phyloP scores from a whole-genome alignment of 495 filamentous ascomycete species.

The Penicillium canescens region DNA sequence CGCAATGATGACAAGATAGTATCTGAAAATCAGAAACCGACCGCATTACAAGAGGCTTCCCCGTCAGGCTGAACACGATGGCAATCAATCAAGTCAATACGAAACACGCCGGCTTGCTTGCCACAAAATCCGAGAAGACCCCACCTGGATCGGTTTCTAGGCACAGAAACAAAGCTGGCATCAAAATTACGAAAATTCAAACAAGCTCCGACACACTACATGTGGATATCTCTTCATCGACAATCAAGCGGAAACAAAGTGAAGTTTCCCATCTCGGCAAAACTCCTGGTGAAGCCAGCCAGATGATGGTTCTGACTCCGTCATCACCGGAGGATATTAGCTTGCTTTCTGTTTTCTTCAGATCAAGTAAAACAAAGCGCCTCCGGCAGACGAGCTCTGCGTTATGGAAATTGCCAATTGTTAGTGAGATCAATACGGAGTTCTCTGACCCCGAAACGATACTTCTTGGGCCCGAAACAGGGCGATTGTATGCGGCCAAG shows the following conservation, averaged over 20 bases:
- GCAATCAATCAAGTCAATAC: neutral
- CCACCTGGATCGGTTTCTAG: too few species aligned
- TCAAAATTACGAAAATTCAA: too few species aligned
- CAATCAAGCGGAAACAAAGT: too few species aligned
- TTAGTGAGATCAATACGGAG: neutral
- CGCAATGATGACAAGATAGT: neutral
- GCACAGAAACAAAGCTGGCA: too few species aligned
- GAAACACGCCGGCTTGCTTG: neutral
- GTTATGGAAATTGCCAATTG: conserved; percentile 2
- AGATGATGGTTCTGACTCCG: neutral
- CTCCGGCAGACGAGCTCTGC: neutral
- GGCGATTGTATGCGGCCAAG: too few species aligned
- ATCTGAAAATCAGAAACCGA: neutral
- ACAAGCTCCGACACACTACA: too few species aligned
- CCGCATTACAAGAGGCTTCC: neutral
- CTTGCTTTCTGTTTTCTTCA: conserved; percentile 4
- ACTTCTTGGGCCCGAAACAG: neutral
- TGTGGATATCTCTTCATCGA: too few species aligned
- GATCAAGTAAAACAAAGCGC: conserved; percentile 1
- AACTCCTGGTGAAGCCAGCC: too few species aligned
- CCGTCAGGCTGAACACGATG: too few species aligned
- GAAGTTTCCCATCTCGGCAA: too few species aligned
- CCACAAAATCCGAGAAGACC: too few species aligned
- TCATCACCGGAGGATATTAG: conserved; percentile 1
- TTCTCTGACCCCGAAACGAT: neutral